phyloP scores from a whole-genome alignment of 257 asterid genomes.

The Plantago elongata region DNA sequence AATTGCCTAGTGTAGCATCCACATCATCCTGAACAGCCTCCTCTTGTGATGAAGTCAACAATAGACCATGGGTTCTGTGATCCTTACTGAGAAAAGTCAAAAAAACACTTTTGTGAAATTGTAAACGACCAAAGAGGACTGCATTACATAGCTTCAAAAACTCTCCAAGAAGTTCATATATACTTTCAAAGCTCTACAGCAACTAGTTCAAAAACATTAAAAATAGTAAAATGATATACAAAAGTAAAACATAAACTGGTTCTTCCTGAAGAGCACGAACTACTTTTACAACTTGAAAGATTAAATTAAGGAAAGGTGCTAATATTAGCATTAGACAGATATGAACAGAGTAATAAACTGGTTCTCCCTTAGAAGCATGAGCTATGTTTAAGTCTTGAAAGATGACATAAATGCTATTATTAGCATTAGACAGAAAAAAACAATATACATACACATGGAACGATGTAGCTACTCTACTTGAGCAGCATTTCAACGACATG shows the following conservation, averaged over 20 bases:
- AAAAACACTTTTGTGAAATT: neutral
- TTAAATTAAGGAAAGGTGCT: neutral
- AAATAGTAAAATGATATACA: no score
- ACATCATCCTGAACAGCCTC: constrained; percentile 40
- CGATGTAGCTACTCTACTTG: constrained; percentile 35
- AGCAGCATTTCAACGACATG: constrained; percentile 85
- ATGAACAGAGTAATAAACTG: no score
- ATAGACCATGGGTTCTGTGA: constrained; percentile 49
- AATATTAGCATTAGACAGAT: constrained; percentile 11
- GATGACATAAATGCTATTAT: no score
- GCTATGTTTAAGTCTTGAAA: no score
- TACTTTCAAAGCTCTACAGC: constrained; percentile 7
- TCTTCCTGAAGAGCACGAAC: no score
- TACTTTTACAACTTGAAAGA: no score
- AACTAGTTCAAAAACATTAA: constrained; percentile 10
- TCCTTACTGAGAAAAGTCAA: constrained; percentile 51
- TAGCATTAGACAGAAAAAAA: constrained; percentile 9
- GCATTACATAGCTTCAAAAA: constrained; percentile 11
- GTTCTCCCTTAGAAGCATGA: no score
- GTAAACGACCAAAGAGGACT: neutral
- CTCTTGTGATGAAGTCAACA: constrained; percentile 74
- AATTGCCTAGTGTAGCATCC: constrained; percentile 43
- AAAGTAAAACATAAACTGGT: neutral
- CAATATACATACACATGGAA: constrained; percentile 40
- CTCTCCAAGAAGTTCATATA: constrained; percentile 9